These are phyloP conservation scores for Leccinum truebloodii DNA, from an alignment of 768 basidiomycete genomes.

Conservation along the genomic window DNA sequence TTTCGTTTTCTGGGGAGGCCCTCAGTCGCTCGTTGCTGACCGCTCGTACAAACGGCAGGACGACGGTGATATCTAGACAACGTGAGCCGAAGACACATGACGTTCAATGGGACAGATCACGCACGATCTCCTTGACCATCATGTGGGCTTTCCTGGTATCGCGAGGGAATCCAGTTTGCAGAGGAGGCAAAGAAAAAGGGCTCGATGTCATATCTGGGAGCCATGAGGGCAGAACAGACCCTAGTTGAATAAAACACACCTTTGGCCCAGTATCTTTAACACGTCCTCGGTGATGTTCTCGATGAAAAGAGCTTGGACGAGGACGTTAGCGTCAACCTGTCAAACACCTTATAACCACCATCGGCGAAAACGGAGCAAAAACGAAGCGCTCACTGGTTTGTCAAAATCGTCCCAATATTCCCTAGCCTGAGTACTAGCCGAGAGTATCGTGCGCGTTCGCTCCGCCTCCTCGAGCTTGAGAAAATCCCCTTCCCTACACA, in stretches of 20 bases:
- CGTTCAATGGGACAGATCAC: conserved; percentile 19
- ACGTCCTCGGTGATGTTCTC: conserved; percentile 36
- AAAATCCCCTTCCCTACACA: conserved; percentile 18
- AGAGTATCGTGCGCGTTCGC: conserved; percentile 15
- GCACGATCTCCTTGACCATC: conserved; percentile 38
- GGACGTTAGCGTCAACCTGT: conserved; percentile 26
- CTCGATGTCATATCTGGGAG: conserved; percentile 40
- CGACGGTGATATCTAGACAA: conserved; percentile 43
- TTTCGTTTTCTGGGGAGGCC: conserved; percentile 18
- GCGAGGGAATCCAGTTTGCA: conserved; percentile 43
- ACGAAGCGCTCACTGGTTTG: conserved; percentile 21
- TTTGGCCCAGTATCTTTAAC: conserved; percentile 39
- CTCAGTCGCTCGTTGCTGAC: conserved; percentile 32
- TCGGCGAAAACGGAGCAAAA: background rate
- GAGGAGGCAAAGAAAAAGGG: conserved; percentile 48
- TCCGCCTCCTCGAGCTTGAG: conserved; percentile 7
- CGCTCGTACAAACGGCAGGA: conserved; percentile 42
- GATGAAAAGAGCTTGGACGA: conserved; percentile 38
- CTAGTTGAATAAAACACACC: conserved; percentile 21
- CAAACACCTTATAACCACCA: background rate
- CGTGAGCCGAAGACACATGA: background rate
- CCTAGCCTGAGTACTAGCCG: conserved; percentile 1
- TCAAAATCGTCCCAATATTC: conserved; percentile 34
- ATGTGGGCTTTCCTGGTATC: conserved; percentile 39
- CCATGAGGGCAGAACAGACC: conserved; percentile 3